Evolutionary conservation across 176 grass and related monocot species (phyloP).

Genomic region (Raddia guianensis): DNA sequence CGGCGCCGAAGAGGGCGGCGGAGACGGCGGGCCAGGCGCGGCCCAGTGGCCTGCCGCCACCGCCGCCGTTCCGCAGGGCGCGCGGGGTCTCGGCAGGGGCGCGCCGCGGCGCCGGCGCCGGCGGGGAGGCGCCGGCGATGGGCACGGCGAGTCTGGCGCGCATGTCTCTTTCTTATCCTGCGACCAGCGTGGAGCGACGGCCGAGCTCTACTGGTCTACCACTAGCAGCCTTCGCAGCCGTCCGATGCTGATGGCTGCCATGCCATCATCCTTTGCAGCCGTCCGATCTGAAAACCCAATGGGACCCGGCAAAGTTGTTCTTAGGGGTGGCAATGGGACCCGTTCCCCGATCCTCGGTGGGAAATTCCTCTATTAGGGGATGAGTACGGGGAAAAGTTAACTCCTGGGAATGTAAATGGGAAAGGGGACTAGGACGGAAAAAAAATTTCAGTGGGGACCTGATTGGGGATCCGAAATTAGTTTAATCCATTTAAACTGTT

Average conservation of each 20-base stretch:
- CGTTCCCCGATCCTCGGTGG: too few relatives aligned
- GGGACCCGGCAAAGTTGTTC: neutral
- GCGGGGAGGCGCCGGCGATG: conserved; percentile 28
- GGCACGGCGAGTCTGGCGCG: conserved; percentile 35
- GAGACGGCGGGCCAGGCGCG: conserved; percentile 64
- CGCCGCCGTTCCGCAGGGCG: conserved; percentile 32
- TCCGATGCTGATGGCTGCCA: neutral
- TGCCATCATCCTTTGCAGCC: neutral
- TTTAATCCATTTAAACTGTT: too few relatives aligned
- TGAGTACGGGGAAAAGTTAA: too few relatives aligned
- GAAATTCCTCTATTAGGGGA: too few relatives aligned
- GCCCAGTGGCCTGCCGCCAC: conserved; percentile 25
- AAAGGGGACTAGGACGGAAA: too few relatives aligned
- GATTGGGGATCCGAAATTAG: too few relatives aligned
- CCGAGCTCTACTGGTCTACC: neutral
- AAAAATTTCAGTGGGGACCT: too few relatives aligned
- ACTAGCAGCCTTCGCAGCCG: neutral
- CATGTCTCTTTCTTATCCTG: conserved; percentile 48
- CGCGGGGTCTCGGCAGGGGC: neutral
- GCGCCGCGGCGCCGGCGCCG: neutral
- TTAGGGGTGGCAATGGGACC: neutral
- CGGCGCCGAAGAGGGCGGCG: conserved; percentile 60
- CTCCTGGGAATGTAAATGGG: too few relatives aligned
- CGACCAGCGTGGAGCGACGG: neutral
- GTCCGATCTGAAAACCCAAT: neutral